A percentile compares a stretch with the other conserved stretches of the same genome.
phyloP scores from a whole-genome alignment of 2,329 filamentous ascomycete species.

The Trichoderma semiorbis region DNA sequence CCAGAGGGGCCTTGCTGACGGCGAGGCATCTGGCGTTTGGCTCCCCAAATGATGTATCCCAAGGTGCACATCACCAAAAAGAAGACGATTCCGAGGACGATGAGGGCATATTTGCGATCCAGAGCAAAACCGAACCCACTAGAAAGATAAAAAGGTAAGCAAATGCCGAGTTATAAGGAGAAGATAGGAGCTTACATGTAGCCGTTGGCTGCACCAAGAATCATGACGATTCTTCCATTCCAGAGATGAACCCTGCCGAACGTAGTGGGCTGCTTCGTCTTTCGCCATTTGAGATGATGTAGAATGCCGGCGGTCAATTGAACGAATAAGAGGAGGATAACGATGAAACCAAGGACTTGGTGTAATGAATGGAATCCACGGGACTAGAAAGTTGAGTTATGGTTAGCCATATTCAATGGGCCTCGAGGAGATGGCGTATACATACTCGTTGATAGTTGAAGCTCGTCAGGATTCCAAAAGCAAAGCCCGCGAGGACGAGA shows the following conservation, averaged over 20 bases:
- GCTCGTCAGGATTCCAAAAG: conserved; percentile 51
- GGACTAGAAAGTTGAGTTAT: conserved; percentile 38
- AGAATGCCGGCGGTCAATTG: conserved; percentile 54
- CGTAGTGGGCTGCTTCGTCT: conserved; percentile 46
- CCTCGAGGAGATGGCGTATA: not conserved
- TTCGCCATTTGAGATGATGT: conserved; percentile 53
- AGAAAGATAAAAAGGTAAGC: not conserved
- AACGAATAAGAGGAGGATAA: conserved; percentile 48
- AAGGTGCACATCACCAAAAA: conserved; percentile 42
- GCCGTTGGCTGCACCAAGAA: conserved; percentile 53
- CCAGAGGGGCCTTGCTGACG: conserved; percentile 18
- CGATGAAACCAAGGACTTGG: conserved; percentile 56
- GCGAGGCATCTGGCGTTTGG: conserved; percentile 27
- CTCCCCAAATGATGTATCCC: conserved; percentile 32
- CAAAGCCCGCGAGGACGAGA: conserved; percentile 47
- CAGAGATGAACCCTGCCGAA: conserved; percentile 54
- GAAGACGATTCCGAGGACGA: conserved; percentile 47
- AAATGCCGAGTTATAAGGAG: not conserved
- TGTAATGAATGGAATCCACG: conserved; percentile 51
- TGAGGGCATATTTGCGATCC: conserved; percentile 44
- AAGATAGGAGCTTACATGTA: conserved; percentile 46
- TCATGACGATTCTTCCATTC: conserved; percentile 52
- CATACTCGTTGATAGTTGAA: conserved; percentile 55
- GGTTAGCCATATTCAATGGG: not conserved
- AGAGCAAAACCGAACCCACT: conserved; percentile 58